phyloP scores from a whole-genome alignment of 441 rosid genomes.

The Erysimum cheiri region DNA sequence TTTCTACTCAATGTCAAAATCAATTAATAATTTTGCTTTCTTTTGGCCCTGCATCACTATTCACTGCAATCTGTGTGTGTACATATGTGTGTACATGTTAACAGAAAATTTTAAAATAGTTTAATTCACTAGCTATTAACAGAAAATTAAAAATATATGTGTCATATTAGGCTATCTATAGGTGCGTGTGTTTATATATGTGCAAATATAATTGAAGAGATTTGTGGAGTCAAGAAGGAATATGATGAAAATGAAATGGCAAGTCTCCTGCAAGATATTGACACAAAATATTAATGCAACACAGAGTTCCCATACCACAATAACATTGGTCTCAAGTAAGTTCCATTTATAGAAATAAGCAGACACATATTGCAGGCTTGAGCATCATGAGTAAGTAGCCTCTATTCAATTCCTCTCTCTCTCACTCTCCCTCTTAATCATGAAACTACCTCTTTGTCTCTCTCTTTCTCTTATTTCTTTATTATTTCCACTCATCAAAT shows the following conservation, averaged over 20 bases:
- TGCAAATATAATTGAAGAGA: slow-evolving; percentile 24
- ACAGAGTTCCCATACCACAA: slow-evolving; percentile 51
- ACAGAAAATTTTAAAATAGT: too few relatives aligned
- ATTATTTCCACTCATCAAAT: slow-evolving; percentile 31
- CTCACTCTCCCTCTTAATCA: slow-evolving; percentile 40
- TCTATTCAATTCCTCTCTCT: slow-evolving; percentile 44
- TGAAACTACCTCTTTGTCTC: slow-evolving; percentile 45
- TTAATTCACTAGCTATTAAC: not conserved
- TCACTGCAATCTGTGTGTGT: not conserved
- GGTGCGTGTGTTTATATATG: not conserved
- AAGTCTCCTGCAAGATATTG: slow-evolving; percentile 33
- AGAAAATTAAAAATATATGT: slow-evolving; percentile 3
- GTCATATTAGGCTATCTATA: not conserved
- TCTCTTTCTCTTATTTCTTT: slow-evolving; percentile 20
- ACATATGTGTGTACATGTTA: too few relatives aligned
- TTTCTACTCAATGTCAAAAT: slow-evolving; percentile 22
- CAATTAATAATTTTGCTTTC: slow-evolving; percentile 4
- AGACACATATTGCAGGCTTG: slow-evolving; percentile 48
- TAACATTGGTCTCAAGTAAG: slow-evolving; percentile 49
- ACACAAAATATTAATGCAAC: slow-evolving; percentile 48
- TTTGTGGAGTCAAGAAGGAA: slow-evolving; percentile 36
- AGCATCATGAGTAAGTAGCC: slow-evolving; percentile 40
- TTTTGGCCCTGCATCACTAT: not conserved
- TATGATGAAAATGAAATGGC: slow-evolving; percentile 41
- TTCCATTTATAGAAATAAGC: slow-evolving; percentile 50